Evolutionary conservation across 768 basidiomycete species (phyloP).

Genomic region (Russula dissimulans): DNA sequence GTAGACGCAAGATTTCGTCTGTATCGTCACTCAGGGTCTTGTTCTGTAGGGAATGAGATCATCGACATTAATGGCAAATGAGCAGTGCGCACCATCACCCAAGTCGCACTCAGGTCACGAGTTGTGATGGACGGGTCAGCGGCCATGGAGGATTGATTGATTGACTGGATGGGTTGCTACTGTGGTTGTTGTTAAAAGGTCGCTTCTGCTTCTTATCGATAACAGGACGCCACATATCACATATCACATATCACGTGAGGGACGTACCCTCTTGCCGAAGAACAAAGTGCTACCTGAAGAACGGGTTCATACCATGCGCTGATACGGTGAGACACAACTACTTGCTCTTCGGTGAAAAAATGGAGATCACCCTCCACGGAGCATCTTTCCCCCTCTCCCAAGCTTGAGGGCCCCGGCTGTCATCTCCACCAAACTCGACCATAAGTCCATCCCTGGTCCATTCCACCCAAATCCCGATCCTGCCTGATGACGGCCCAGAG

Average conservation of each 20-base stretch:
- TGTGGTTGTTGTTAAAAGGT: no score
- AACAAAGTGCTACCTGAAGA: neutral
- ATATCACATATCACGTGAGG: neutral
- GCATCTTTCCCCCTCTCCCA: conserved; percentile 85
- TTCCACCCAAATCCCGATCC: conserved; percentile 90
- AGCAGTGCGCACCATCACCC: conserved; percentile 43
- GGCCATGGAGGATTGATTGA: conserved; percentile 43
- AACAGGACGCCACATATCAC: neutral
- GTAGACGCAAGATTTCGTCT: conserved; percentile 56
- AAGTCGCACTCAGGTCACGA: conserved; percentile 53
- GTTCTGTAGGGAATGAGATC: conserved; percentile 39
- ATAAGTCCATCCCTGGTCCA: conserved; percentile 77
- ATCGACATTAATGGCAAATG: neutral
- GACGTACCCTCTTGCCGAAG: neutral
- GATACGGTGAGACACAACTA: neutral
- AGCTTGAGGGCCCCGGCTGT: conserved; percentile 70
- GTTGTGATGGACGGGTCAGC: conserved; percentile 51
- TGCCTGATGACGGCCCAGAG: conserved; percentile 70
- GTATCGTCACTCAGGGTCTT: conserved; percentile 52
- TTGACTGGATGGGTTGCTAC: neutral
- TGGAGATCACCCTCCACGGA: conserved; percentile 62
- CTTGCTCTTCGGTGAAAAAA: conserved; percentile 37
- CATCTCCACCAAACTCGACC: conserved; percentile 77
- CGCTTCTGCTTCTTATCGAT: no score
- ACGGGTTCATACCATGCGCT: neutral